Percentiles rank a stretch among this genome's conserved stretches.
phyloP scores from a whole-genome alignment of 1,284 basidiomycete species.

The Rhodotorula sp. region DNA sequence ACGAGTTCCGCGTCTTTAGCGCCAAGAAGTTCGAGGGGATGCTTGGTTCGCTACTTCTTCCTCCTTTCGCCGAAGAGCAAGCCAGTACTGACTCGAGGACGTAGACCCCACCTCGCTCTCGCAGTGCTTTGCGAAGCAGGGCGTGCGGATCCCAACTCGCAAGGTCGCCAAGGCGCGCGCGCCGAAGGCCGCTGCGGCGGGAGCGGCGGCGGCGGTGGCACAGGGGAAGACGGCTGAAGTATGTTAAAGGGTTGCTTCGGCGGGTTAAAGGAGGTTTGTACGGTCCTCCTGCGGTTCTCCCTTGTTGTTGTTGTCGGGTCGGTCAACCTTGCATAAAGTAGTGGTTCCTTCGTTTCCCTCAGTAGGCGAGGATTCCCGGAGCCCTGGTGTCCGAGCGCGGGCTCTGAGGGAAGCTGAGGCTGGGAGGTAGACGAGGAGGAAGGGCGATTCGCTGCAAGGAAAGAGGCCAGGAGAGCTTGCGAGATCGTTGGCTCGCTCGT shows the following conservation, averaged over 20 bases:
- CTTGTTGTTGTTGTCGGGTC: background rate
- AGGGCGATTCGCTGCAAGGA: too few species aligned
- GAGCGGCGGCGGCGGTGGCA: too few species aligned
- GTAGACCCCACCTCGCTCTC: constrained; percentile 82
- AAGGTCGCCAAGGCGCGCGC: constrained; percentile 6
- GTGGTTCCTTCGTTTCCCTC: too few species aligned
- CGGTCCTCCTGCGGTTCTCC: background rate
- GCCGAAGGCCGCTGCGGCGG: background rate
- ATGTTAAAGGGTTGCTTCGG: too few species aligned
- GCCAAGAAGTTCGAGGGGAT: constrained; percentile 92
- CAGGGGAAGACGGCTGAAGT: background rate
- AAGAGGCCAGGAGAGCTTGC: too few species aligned
- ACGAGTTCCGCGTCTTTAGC: constrained; percentile 84
- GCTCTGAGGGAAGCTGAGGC: too few species aligned
- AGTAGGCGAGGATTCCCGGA: too few species aligned
- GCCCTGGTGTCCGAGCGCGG: too few species aligned
- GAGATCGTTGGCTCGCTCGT: too few species aligned
- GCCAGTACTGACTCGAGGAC: constrained; percentile 13
- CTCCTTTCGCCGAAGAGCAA: constrained; percentile 11
- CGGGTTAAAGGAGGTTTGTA: too few species aligned
- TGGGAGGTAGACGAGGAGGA: too few species aligned
- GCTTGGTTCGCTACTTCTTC: constrained; percentile 62
- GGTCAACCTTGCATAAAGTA: too few species aligned
- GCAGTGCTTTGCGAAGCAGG: constrained; percentile 84
- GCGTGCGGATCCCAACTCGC: constrained; percentile 76